These are phyloP conservation scores for Cordia subcordata DNA, from an alignment of 257 asterid species.

Conservation along the genomic window DNA sequence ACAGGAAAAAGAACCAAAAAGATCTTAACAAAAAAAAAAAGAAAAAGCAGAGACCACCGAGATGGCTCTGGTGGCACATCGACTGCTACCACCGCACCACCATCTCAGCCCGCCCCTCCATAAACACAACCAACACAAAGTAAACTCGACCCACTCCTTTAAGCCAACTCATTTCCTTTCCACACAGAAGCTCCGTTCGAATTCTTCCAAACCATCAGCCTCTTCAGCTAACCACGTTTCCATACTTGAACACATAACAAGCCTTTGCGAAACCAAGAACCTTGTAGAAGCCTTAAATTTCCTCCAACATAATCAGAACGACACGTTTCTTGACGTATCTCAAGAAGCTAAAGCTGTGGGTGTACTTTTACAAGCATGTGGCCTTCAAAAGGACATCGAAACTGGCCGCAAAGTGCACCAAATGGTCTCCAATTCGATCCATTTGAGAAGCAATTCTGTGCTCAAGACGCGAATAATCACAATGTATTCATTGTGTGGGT, in stretches of 20 bases:
- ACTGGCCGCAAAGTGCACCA: conserved; percentile 22
- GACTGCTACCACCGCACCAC: too few relatives aligned
- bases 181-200: too few relatives aligned
- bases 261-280: conserved; percentile 16
- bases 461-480: conserved; percentile 23
- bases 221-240: background rate
- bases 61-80: too few relatives aligned
- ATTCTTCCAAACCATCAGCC: background rate
- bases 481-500: conserved; percentile 15
- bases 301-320: conserved; percentile 8
- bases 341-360: conserved; percentile 16
- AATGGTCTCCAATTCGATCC: conserved; percentile 9
- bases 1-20: too few relatives aligned
- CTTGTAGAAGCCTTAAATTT: conserved; percentile 11
- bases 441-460: conserved; percentile 11
- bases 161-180: too few relatives aligned
- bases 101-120: too few relatives aligned
- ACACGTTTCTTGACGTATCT: conserved; percentile 8
- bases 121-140: too few relatives aligned
- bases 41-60: too few relatives aligned
- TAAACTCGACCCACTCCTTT: too few relatives aligned
- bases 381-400: conserved; percentile 12
- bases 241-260: conserved; percentile 17
- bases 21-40: too few relatives aligned
- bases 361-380: conserved; percentile 22